Conservation (phyloP, 2,329 filamentous ascomycete genomes). For the Plenodomus biglobosus region DNA sequence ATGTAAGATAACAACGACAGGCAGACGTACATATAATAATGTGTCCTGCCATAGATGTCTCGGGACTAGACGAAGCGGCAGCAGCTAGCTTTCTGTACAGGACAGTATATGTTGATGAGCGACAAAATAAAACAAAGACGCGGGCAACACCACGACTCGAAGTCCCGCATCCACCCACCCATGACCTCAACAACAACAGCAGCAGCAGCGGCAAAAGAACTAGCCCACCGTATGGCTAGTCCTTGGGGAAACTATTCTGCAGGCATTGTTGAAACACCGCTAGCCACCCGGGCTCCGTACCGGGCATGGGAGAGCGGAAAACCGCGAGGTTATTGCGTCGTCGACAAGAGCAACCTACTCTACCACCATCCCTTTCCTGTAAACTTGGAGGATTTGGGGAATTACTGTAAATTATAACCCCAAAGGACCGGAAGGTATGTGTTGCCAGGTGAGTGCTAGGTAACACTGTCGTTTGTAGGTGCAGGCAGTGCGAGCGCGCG, state of each 20-base stretch:
- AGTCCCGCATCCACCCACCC: background rate
- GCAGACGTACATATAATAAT: too few species aligned
- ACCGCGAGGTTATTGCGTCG: background rate
- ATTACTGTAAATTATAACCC: background rate
- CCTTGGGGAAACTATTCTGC: slow-evolving; percentile 2
- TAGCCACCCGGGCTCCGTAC: slow-evolving; percentile 3
- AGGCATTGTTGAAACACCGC: background rate
- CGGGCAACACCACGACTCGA: background rate
- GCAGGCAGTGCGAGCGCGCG: too few species aligned
- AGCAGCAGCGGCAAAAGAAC: background rate
- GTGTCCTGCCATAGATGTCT: too few species aligned
- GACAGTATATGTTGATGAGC: too few species aligned
- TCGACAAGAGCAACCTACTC: background rate
- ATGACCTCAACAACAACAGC: too few species aligned
- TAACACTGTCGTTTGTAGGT: background rate
- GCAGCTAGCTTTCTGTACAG: too few species aligned
- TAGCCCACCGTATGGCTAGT: slow-evolving; percentile 7
- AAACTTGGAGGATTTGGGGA: background rate
- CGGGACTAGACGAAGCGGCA: too few species aligned
- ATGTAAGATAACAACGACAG: too few species aligned
- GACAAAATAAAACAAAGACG: too few species aligned
- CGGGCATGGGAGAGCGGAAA: background rate
- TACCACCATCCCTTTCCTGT: background rate
- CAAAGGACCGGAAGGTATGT: background rate
- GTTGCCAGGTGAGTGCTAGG: background rate